Base-by-base conservation (phyloP, 1,284 basidiomycete species). In the Puccinia coronata region DNA sequence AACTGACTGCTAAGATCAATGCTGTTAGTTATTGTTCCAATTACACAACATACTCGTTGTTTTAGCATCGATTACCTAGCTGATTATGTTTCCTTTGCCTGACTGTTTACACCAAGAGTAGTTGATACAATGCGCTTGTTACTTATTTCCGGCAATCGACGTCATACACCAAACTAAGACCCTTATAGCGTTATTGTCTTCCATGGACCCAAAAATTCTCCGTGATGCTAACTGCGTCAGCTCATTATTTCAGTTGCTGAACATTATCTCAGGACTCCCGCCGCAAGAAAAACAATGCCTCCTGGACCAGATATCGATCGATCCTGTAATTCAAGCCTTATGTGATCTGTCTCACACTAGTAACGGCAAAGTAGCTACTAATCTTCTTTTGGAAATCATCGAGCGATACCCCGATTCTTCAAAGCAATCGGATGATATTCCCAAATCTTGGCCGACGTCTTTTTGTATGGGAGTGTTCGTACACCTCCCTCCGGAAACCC, bases 301-400 rank as follows among this genome's bases (percentile, higher is more conserved):
- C 11, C 74, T 76, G 43, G 25, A 31, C 31, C 74, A 28, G 25
- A 31, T 76, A 28, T 51, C 61, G 41, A 39, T 63, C 43, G 39
- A 61, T 23, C 43, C 74, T 11, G 47, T 65, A 20, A 76, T 76
- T 20, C n/a, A 63, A 41, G 51, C 25, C 2, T 36, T 76, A 34
- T 76, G 57, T 36, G 41, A n/a, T 51, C 49, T 76, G 41, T 76
- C 74, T 14, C 31, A 63, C 28, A 34, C 41, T 20, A 41, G 28
- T 28, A 51, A 65, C 23, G 28, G 49, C 9, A 20, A 76, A 49
- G 59, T 53, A 20, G 55, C 59, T 25, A 61, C 61, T 20, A 43
- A 76, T 49, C 16, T 76, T 12, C 28, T 76, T 8, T 53, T 63
- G n/a, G 74, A 63, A 63, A 63, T 76, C 25, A 43, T 65, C 43